phyloP scores from a whole-genome alignment of 768 basidiomycete species.

The Peribolospora kevripleyi region DNA sequence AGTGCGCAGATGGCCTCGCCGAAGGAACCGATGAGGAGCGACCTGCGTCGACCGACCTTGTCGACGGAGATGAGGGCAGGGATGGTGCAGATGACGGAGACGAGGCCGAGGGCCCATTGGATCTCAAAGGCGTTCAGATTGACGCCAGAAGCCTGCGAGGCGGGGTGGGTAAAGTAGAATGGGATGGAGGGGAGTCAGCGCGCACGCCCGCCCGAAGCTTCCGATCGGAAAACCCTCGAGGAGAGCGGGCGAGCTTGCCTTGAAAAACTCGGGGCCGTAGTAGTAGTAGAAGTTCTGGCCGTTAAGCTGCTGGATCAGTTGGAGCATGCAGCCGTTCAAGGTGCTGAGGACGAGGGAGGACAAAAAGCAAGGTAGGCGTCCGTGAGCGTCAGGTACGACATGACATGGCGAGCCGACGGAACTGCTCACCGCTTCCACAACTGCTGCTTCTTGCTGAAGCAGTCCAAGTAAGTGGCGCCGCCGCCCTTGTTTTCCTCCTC shows the following conservation, averaged over 20 bases:
- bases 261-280: constrained; percentile 11
- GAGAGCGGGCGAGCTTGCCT: constrained; percentile 9
- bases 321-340: neutral
- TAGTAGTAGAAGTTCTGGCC: constrained; percentile 54
- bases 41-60: constrained; percentile 48
- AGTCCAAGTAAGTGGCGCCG: constrained; percentile 52
- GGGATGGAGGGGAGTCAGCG: constrained; percentile 13
- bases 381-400: neutral
- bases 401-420: constrained; percentile 16
- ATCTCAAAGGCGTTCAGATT: constrained; percentile 49
- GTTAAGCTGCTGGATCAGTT: constrained; percentile 31
- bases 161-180: constrained; percentile 56
- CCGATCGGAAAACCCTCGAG: neutral
- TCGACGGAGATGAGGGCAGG: constrained; percentile 51
- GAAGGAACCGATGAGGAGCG: constrained; percentile 39
- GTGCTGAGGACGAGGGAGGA: neutral
- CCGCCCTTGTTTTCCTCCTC: constrained; percentile 53
- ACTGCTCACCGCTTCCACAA: constrained; percentile 40
- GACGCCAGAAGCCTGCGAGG: constrained; percentile 52
- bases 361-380: neutral
- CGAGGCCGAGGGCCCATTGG: constrained; percentile 47
- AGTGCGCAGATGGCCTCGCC: constrained; percentile 26
- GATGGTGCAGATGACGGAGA: constrained; percentile 45
- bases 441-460: constrained; percentile 42
- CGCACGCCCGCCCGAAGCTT: neutral